phyloP scores from a whole-genome alignment of 148 eudicot species.

The Rhododendron griersonianum region DNA sequence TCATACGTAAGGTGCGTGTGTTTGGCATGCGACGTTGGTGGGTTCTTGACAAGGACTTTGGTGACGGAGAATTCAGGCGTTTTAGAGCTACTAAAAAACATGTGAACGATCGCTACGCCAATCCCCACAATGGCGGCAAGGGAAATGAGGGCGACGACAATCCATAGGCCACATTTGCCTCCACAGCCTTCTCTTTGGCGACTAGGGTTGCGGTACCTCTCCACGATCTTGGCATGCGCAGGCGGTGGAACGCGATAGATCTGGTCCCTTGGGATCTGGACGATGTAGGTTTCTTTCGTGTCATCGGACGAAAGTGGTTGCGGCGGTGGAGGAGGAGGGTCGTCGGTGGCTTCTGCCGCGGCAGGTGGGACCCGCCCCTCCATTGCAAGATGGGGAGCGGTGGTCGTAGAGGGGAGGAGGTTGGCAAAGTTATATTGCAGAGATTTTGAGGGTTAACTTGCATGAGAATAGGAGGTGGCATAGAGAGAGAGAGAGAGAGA shows the following conservation, averaged over 20 bases:
- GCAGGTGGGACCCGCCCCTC: slow-evolving; percentile 39
- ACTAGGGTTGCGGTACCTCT: slow-evolving; percentile 24
- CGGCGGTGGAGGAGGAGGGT: not conserved
- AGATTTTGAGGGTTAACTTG: slow-evolving; percentile 15
- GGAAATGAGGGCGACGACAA: slow-evolving; percentile 6
- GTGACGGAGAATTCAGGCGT: slow-evolving; percentile 36
- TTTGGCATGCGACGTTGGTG: slow-evolving; percentile 6
- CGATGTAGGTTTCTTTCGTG: slow-evolving; percentile 23
- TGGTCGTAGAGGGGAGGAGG: slow-evolving; percentile 5
- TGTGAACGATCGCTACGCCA: slow-evolving; percentile 1
- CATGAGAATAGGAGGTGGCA: slow-evolving; percentile 25
- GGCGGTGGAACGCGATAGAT: slow-evolving; percentile 43
- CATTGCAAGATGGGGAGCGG: slow-evolving; percentile 47
- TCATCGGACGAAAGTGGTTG: not conserved
- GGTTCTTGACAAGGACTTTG: slow-evolving; percentile 20
- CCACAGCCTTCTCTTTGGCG: not conserved
- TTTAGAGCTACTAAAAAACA: slow-evolving; percentile 32
- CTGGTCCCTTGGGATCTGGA: slow-evolving; percentile 38
- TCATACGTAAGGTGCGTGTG: slow-evolving; percentile 11
- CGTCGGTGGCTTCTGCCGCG: not conserved
- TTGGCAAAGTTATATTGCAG: not conserved
- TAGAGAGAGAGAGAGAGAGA: slow-evolving; percentile 13
- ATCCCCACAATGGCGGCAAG: slow-evolving; percentile 19
- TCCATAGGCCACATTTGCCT: slow-evolving; percentile 17
- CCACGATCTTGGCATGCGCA: slow-evolving; percentile 42